These are phyloP conservation scores for Mychonastes homosphaera DNA, from an alignment of 139 green algal species.

Conservation along the genomic window DNA sequence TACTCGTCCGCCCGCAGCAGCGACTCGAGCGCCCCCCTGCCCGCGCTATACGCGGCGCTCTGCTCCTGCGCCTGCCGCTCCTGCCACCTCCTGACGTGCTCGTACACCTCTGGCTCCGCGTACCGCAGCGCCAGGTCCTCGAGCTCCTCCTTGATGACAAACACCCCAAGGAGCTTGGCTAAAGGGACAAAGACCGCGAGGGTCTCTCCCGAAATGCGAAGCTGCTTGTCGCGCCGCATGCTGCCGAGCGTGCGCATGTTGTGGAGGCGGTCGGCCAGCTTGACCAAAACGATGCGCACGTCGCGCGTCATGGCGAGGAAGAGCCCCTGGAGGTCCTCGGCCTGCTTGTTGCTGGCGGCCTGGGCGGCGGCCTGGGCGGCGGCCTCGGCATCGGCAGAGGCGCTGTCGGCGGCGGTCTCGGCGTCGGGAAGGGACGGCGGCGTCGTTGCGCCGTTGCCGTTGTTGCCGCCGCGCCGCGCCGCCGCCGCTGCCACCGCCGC, in stretches of 20 bases:
- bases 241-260: constrained; percentile 87
- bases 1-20: constrained; percentile 44
- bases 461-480: no score
- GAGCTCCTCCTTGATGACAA: constrained; percentile 79
- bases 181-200: constrained; percentile 72
- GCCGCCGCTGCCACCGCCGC: background rate
- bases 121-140: constrained; percentile 62
- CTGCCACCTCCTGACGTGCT: constrained; percentile 22
- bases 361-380: background rate
- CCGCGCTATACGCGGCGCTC: constrained; percentile 14
- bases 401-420: no score
- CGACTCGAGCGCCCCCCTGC: constrained; percentile 23
- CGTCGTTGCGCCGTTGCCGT: no score
- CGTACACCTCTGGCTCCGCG: constrained; percentile 30
- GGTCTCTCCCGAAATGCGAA: constrained; percentile 64
- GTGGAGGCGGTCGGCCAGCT: constrained; percentile 85
- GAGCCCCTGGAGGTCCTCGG: constrained; percentile 74
- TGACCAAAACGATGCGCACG: constrained; percentile 84
- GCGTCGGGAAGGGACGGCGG: no score
- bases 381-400: background rate
- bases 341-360: constrained; percentile 7
- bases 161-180: constrained; percentile 72
- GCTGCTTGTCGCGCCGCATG: constrained; percentile 74
- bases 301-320: constrained; percentile 88
- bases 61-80: constrained; percentile 28